Percentiles rank a stretch among this genome's conserved stretches.
Evolutionary conservation across 2,329 filamentous ascomycete species (phyloP).

Genomic region (Phyllosticta ampelicida): DNA sequence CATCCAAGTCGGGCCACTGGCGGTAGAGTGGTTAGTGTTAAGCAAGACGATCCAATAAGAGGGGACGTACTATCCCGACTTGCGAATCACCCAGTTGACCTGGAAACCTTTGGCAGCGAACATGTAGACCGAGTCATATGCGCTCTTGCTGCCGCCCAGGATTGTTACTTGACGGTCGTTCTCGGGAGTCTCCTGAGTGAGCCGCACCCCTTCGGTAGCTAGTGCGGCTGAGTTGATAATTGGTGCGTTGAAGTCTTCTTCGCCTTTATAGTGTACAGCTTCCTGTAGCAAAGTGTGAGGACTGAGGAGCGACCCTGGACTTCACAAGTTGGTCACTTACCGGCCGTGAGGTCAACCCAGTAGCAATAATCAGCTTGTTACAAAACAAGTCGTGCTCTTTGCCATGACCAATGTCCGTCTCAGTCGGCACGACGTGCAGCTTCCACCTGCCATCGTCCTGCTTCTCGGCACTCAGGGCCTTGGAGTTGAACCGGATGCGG

Average conservation of each 20-base stretch:
- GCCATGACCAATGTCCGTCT: neutral
- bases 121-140: slow-evolving; percentile 52
- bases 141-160: slow-evolving; percentile 52
- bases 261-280: slow-evolving; percentile 22
- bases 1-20: slow-evolving; percentile 47
- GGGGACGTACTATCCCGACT: slow-evolving; percentile 32
- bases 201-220: slow-evolving; percentile 38
- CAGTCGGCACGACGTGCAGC: neutral
- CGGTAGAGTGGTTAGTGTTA: too few relatives aligned
- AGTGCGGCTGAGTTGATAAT: slow-evolving; percentile 39
- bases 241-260: slow-evolving; percentile 40
- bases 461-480: slow-evolving; percentile 39
- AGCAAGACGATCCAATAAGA: too few relatives aligned
- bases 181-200: slow-evolving; percentile 15
- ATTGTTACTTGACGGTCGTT: slow-evolving; percentile 35
- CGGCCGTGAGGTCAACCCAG: slow-evolving; percentile 49
- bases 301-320: too few relatives aligned
- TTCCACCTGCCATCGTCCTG: slow-evolving; percentile 20
- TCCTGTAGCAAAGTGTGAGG: slow-evolving; percentile 28
- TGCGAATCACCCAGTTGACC: slow-evolving; percentile 48
- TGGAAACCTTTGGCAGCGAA: slow-evolving; percentile 34
- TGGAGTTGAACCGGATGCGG: slow-evolving; percentile 40
- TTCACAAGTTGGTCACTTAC: too few relatives aligned
- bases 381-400: slow-evolving; percentile 16
- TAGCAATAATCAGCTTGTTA: slow-evolving; percentile 49